These are phyloP conservation scores for Tricholoma matsutake DNA, from an alignment of 768 basidiomycete species.

Conservation along the genomic window DNA sequence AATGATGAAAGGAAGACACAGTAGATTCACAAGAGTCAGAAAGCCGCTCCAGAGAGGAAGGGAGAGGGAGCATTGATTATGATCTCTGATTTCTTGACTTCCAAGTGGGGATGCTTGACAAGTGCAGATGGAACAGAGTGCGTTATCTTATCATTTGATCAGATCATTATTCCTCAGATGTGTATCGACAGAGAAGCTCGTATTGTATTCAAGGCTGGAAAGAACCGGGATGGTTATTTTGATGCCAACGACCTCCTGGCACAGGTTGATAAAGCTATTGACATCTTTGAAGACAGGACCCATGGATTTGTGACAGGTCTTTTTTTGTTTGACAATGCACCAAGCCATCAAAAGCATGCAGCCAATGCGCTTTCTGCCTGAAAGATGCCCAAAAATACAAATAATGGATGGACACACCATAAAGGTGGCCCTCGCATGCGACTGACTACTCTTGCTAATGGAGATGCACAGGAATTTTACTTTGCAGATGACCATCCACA, in stretches of 20 bases:
- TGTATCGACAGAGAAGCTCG: not conserved
- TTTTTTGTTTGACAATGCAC: not conserved
- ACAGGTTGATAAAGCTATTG: too few relatives aligned
- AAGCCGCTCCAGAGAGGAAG: not conserved
- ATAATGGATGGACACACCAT: too few relatives aligned
- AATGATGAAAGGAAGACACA: not conserved
- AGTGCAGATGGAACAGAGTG: too few relatives aligned
- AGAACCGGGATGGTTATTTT: not conserved
- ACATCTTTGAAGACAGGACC: too few relatives aligned
- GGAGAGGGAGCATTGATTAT: not conserved
- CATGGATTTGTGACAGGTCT: not conserved
- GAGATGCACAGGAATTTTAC: constrained; percentile 29
- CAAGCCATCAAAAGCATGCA: too few relatives aligned
- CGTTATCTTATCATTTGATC: not conserved
- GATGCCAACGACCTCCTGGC: not conserved
- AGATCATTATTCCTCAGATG: not conserved
- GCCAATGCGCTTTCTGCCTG: too few relatives aligned
- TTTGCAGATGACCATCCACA: constrained; percentile 27
- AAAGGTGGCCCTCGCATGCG: too few relatives aligned
- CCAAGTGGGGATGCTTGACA: not conserved
- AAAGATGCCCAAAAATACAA: constrained; percentile 8
- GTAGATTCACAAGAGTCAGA: not conserved
- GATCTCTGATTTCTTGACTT: constrained; percentile 1
- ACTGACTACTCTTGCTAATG: constrained; percentile 12
- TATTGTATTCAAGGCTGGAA: too few relatives aligned